phyloP scores from a whole-genome alignment of 495 filamentous ascomycete genomes.

The Aspergillus campestris region DNA sequence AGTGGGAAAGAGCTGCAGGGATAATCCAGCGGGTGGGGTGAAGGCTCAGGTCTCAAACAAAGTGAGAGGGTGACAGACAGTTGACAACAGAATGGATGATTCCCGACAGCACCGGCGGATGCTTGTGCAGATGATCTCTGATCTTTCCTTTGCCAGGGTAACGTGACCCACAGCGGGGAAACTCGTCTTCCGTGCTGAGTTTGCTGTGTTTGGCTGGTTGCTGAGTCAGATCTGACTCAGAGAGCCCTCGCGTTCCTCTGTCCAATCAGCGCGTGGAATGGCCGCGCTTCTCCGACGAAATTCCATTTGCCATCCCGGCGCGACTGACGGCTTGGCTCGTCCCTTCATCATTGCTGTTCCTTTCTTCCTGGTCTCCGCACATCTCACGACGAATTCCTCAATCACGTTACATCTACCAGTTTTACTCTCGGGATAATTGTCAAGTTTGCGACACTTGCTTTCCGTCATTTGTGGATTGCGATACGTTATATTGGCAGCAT shows the following conservation, averaged over 20 bases:
- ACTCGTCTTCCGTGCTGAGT: constrained; percentile 19
- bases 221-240: constrained; percentile 25
- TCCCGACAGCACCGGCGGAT: background rate
- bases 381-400: background rate
- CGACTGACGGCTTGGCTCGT: constrained; percentile 16
- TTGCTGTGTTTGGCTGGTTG: background rate
- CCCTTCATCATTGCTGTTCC: constrained; percentile 8
- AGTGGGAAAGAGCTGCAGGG: background rate
- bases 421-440: background rate
- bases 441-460: too few species aligned
- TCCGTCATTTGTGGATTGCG: too few species aligned
- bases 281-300: constrained; percentile 23
- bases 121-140: constrained; percentile 15
- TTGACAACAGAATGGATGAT: too few species aligned
- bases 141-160: constrained; percentile 30
- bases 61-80: too few species aligned
- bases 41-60: too few species aligned
- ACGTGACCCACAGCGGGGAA: constrained; percentile 35
- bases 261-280: constrained; percentile 33
- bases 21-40: background rate
- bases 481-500: too few species aligned
- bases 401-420: background rate
- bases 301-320: constrained; percentile 33
- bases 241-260: constrained; percentile 7
- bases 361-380: background rate